Percentiles rank a stretch among this genome's conserved stretches.
These are phyloP conservation scores for Malassezia slooffiae DNA, from an alignment of 1,284 basidiomycete species.

Conservation along the genomic window DNA sequence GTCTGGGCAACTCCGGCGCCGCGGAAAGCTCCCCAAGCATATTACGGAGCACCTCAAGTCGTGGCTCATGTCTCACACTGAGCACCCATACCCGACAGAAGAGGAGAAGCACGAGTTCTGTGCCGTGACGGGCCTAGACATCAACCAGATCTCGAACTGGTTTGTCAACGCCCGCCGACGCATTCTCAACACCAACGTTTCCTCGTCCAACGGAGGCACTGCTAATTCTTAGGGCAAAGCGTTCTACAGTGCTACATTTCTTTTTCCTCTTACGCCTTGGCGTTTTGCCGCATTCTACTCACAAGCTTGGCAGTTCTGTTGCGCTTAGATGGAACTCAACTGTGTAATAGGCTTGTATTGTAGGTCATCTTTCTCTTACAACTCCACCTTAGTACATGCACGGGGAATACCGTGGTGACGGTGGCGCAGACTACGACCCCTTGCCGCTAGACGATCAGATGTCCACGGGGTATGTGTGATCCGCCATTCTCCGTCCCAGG, in stretches of 20 bases:
- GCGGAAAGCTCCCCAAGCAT: constrained; percentile 77
- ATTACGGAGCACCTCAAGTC: constrained; percentile 77
- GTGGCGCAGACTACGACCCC: not conserved
- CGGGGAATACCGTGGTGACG: not conserved
- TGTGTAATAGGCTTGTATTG: no score
- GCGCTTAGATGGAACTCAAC: no score
- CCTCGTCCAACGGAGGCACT: not conserved
- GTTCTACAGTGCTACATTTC: constrained; percentile 1
- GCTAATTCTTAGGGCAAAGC: not conserved
- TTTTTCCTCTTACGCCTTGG: not conserved
- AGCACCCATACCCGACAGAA: constrained; percentile 78
- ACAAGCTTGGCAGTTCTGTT: not conserved
- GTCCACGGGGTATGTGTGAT: not conserved
- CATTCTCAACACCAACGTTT: constrained; percentile 16
- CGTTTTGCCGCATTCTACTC: not conserved
- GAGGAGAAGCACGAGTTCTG: constrained; percentile 82
- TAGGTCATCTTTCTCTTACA: not conserved
- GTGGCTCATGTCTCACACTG: constrained; percentile 77
- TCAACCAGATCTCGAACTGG: constrained; percentile 59
- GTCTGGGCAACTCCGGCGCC: constrained; percentile 46
- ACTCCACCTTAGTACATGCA: not conserved
- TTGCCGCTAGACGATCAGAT: not conserved
- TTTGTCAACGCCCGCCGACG: constrained; percentile 41
- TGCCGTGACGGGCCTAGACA: constrained; percentile 68
- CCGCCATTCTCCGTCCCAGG: constrained; percentile 11